These are phyloP conservation scores for Apiotrichum gracile DNA, from an alignment of 1,284 basidiomycete genomes.

Conservation along the genomic window DNA sequence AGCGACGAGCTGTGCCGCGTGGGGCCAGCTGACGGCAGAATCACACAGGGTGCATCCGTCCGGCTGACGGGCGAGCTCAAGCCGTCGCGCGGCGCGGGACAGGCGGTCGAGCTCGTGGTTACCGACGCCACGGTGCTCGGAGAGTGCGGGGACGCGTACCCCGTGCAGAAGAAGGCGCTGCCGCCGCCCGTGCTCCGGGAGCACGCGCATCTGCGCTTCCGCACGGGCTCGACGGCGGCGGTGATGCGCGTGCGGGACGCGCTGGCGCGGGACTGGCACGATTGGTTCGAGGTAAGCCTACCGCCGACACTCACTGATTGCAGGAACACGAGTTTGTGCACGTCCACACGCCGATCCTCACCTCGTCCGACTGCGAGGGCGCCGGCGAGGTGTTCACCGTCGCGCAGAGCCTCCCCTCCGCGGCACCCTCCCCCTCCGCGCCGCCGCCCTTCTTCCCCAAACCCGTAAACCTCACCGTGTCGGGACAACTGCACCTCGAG, in stretches of 20 bases:
- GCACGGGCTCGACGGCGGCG: conserved; percentile 63
- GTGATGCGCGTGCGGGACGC: conserved; percentile 67
- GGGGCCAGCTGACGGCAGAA: conserved; percentile 9
- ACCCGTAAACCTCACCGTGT: conserved; percentile 84
- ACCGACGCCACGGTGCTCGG: conserved; percentile 63
- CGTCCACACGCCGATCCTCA: conserved; percentile 79
- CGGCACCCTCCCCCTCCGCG: conserved; percentile 4
- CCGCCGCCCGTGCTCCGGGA: conserved; percentile 71
- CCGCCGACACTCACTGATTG: not conserved
- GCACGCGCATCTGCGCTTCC: conserved; percentile 73
- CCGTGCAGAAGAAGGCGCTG: conserved; percentile 77
- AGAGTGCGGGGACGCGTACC: conserved; percentile 73
- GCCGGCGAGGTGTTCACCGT: conserved; percentile 88
- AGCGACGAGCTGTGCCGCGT: not conserved
- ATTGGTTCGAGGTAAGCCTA: conserved; percentile 63
- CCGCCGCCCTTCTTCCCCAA: conserved; percentile 35
- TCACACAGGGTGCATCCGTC: conserved; percentile 70
- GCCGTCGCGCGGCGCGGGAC: conserved; percentile 61
- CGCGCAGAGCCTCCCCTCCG: conserved; percentile 5
- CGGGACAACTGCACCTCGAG: conserved; percentile 92
- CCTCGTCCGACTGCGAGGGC: conserved; percentile 92
- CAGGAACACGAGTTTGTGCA: conserved; percentile 72
- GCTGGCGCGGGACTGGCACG: conserved; percentile 53
- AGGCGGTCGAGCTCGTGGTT: conserved; percentile 67
- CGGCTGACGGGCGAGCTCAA: conserved; percentile 61